Percentiles rank a stretch among this genome's conserved stretches.
Conservation (phyloP, 306 rosid genomes). For the Begonia fuchsioides region DNA sequence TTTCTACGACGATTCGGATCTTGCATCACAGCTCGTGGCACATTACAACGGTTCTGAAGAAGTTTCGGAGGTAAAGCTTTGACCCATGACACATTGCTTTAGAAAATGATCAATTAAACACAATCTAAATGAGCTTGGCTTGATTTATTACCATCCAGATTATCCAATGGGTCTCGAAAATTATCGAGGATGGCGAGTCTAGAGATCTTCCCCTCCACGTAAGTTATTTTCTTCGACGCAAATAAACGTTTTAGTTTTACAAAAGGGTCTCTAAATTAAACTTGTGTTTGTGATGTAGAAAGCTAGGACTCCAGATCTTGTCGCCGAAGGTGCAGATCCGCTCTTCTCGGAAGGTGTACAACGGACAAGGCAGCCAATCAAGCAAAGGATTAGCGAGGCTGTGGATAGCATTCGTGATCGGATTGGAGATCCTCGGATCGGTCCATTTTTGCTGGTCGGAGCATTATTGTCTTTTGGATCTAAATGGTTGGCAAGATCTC, state of each 20-base stretch:
- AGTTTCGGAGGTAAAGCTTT: conserved; percentile 38
- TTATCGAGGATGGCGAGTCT: conserved; percentile 69
- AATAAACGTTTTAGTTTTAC: too few relatives aligned
- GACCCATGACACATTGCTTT: neutral
- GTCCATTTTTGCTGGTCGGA: conserved; percentile 68
- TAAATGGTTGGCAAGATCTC: conserved; percentile 67
- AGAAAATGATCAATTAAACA: too few relatives aligned
- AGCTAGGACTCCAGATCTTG: conserved; percentile 56
- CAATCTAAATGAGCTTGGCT: neutral
- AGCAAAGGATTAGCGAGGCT: conserved; percentile 21
- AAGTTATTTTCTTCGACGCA: conserved; percentile 10
- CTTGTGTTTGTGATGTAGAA: conserved; percentile 28
- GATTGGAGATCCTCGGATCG: conserved; percentile 69
- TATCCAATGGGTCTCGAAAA: conserved; percentile 55
- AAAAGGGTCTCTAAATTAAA: neutral
- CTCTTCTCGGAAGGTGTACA: conserved; percentile 41
- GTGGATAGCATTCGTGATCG: conserved; percentile 25
- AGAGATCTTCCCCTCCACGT: conserved; percentile 82
- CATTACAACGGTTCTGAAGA: conserved; percentile 65
- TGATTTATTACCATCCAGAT: conserved; percentile 31
- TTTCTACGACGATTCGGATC: conserved; percentile 43
- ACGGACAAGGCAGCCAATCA: conserved; percentile 20
- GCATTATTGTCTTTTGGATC: conserved; percentile 60
- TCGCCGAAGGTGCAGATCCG: conserved; percentile 55
- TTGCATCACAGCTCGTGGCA: conserved; percentile 79